These are phyloP conservation scores for Zygoascus hellenicus DNA, from an alignment of 1,139 yeast genomes.

Conservation along the genomic window DNA sequence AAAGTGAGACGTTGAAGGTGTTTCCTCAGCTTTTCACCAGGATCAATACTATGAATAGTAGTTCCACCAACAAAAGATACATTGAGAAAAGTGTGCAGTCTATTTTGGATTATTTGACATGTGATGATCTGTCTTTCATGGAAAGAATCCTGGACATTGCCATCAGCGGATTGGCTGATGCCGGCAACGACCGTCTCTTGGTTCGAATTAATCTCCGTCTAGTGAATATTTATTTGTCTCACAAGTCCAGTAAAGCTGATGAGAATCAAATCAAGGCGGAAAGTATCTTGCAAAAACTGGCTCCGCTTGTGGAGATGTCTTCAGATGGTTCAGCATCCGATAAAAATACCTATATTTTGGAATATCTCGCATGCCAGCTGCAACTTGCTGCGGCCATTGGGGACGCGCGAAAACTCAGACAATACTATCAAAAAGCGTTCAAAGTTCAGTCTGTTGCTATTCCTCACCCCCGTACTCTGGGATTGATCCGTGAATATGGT, in stretches of 20 bases:
- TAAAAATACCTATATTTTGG: constrained; percentile 39
- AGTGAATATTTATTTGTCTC: constrained; percentile 43
- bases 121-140: constrained; percentile 25
- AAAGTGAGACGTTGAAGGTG: constrained; percentile 35
- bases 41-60: constrained; percentile 21
- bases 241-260: constrained; percentile 32
- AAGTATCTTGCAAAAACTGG: constrained; percentile 39
- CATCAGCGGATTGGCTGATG: constrained; percentile 26
- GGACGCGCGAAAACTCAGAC: constrained; percentile 40
- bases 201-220: constrained; percentile 50
- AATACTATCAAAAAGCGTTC: constrained; percentile 46
- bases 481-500: constrained; percentile 68
- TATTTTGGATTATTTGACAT: constrained; percentile 45
- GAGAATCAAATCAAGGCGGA: constrained; percentile 32
- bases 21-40: constrained; percentile 32
- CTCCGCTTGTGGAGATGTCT: constrained; percentile 31
- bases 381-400: constrained; percentile 41
- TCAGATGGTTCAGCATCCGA: not conserved
- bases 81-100: constrained; percentile 58
- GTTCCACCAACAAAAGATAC: constrained; percentile 34
- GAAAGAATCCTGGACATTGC: constrained; percentile 30
- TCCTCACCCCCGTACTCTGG: constrained; percentile 69
- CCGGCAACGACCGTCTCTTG: constrained; percentile 48
- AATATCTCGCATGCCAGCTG: constrained; percentile 62
- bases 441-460: constrained; percentile 58